Evolutionary conservation across 2,329 filamentous ascomycete species (phyloP).

Genomic region (Curvularia spicifera): DNA sequence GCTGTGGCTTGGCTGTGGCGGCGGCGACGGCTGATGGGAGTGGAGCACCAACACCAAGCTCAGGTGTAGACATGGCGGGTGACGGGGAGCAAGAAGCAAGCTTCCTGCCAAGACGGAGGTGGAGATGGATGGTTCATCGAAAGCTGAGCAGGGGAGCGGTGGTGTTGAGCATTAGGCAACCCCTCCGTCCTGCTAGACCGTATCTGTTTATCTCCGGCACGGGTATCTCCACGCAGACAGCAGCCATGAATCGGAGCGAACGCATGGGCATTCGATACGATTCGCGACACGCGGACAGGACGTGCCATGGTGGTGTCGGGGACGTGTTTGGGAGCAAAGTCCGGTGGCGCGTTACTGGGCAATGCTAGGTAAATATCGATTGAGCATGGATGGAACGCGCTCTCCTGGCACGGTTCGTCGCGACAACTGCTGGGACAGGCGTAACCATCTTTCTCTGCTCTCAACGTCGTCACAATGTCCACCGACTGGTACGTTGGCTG

Average conservation of each 20-base stretch:
- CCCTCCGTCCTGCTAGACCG: slow-evolving; percentile 6
- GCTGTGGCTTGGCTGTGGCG: slow-evolving; percentile 38
- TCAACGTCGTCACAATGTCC: background rate
- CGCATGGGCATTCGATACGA: background rate
- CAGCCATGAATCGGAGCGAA: background rate
- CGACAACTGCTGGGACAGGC: background rate
- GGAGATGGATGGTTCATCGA: background rate
- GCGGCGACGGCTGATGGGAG: slow-evolving; percentile 1
- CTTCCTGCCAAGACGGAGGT: slow-evolving; percentile 3
- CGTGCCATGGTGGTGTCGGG: background rate
- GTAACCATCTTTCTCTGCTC: background rate
- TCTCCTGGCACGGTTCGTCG: background rate
- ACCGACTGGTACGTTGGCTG: background rate
- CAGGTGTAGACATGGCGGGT: slow-evolving; percentile 12
- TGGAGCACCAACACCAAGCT: slow-evolving; percentile 6
- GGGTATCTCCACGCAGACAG: background rate
- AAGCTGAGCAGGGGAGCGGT: background rate
- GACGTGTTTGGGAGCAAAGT: background rate
- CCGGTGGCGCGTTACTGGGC: background rate
- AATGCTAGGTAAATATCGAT: background rate
- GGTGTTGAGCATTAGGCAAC: slow-evolving; percentile 10
- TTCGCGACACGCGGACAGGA: background rate
- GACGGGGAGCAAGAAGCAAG: slow-evolving; percentile 15
- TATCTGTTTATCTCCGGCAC: slow-evolving; percentile 8
- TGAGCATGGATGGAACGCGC: background rate